Evolutionary conservation across 345 rosid genomes (phyloP), one percentile per base, ranked within the genome.

Genomic region (Salix udensis): DNA sequence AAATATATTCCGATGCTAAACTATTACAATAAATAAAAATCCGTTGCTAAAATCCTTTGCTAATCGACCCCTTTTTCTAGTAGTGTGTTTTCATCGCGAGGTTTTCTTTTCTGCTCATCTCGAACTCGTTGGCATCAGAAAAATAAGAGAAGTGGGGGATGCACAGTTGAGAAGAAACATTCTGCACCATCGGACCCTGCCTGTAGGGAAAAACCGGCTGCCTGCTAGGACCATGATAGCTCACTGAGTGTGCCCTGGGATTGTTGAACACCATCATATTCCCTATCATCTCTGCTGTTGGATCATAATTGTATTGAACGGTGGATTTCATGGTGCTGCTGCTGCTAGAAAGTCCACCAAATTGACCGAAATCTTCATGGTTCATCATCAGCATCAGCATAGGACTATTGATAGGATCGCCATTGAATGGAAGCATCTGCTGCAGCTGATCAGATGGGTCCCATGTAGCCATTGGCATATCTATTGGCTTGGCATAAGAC

Each of bases 361-460:
- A 52, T 11, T 23, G 74, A 34, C 21, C 15, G 21, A 24, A 24
- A 7, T 69, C 60, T 3, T 44, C 74, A 60, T 15, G 28, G 19
- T 28, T 61, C 68, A 68, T 39, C 73, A 42, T 58, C 73, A 42
- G 42, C 67, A 69, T 39, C 73, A 21, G n/a, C 73, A 14, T 68
- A 1, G 74, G 67, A 44, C 65, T 69, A 64, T 60, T 70, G 9
- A 31, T 6, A 64, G 74, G 68, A 42, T 70, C 60, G 15, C 48
- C 69, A 46, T n/a, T 34, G 28, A 42, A 42, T 5, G 74, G 79
- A 60, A 70, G 26, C 73, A 76, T 69, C 6, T 58, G 79, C 3
- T 65, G 61, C 13, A 37, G 53, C 8, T 70, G 73, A 30, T 70
- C 61, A 37, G 34, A 61, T 11, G 52, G 10, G 2, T 60, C 26